Evolutionary conservation across 1,139 yeast genomes (phyloP), one percentile per base, ranked within the genome.

Genomic region (Casaregolazyma suthepensis): DNA sequence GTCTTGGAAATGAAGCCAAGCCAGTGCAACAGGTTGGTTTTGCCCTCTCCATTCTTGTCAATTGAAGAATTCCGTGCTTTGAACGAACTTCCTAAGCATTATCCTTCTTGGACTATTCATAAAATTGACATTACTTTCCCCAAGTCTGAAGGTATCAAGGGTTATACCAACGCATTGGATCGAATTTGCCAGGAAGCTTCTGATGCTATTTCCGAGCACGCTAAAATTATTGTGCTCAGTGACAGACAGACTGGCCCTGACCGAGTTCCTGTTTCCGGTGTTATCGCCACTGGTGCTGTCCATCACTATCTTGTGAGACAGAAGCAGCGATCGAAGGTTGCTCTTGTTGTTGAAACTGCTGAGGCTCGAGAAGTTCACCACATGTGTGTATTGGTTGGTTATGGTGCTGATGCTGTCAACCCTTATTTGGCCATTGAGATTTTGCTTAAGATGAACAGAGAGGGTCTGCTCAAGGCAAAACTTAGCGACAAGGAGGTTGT

Each of bases 331-430:
- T 87, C 98, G 42, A 88, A 89, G 70, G 97, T 91, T 58, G 98
- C 98, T 3, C 73, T 93, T 60, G 75, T 93, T 58, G 78, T 91
- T 58, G 97, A 93, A 75, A 85, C 98, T 47, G 97, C 95, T 52
- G 99, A 93, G 73, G 98, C 98, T 18, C 85, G 96, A 71, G 99
- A 93, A 72, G 95, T 91, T 48, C 99, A 93, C 71, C 98, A 93
- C 73, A 82, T 90, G 71, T 89, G 96, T 76, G 91, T 91, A 63
- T 78, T 93, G 63, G 82, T 93, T 42, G 98, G 99, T 60, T 93
- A 93, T 69, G 99, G 99, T 77, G 96, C 95, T 58, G 99, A 93
- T 75, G 98, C 90, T 60, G 78, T 93, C 65, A 87, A 87, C 73
- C 99, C 99, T 51, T 93, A 90, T 75, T 76, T 93, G 70, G 96